Conservation (phyloP, 2,329 filamentous ascomycete species). For the Neofusicoccum sp. region DNA sequence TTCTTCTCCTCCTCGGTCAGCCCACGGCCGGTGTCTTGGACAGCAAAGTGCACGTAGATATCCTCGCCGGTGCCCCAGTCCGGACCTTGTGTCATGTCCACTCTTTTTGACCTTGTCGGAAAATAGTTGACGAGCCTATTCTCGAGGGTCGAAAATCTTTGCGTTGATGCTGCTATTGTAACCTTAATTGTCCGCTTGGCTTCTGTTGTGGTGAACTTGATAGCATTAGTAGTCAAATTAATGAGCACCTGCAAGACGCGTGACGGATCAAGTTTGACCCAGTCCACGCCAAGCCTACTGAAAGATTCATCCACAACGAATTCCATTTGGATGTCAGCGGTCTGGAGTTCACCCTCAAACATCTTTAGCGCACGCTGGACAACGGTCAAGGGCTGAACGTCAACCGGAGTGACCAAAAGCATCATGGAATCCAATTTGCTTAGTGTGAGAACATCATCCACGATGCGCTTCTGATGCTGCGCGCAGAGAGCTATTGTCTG, state of each 20-base stretch:
- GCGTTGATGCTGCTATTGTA: constrained; percentile 64
- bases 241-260: constrained; percentile 78
- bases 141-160: constrained; percentile 52
- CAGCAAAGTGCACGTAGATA: constrained; percentile 70
- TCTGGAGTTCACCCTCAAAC: constrained; percentile 74
- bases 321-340: constrained; percentile 67
- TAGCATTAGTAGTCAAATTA: constrained; percentile 77
- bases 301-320: constrained; percentile 67
- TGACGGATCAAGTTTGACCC: constrained; percentile 73
- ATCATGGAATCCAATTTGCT: constrained; percentile 72
- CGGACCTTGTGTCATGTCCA: constrained; percentile 51
- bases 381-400: constrained; percentile 67
- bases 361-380: constrained; percentile 72
- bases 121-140: constrained; percentile 61
- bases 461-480: constrained; percentile 71
- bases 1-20: constrained; percentile 72
- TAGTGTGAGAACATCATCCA: constrained; percentile 51
- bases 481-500: constrained; percentile 78
- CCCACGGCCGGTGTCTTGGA: constrained; percentile 76
- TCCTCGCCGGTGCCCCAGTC: constrained; percentile 73
- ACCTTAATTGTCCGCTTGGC: constrained; percentile 66
- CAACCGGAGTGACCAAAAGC: constrained; percentile 70
- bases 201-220: constrained; percentile 75
- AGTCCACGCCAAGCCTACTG: constrained; percentile 60
- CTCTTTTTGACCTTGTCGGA: constrained; percentile 56